Conservation (phyloP, 2,329 filamentous ascomycete genomes). For the Cercospora nicotianae region DNA sequence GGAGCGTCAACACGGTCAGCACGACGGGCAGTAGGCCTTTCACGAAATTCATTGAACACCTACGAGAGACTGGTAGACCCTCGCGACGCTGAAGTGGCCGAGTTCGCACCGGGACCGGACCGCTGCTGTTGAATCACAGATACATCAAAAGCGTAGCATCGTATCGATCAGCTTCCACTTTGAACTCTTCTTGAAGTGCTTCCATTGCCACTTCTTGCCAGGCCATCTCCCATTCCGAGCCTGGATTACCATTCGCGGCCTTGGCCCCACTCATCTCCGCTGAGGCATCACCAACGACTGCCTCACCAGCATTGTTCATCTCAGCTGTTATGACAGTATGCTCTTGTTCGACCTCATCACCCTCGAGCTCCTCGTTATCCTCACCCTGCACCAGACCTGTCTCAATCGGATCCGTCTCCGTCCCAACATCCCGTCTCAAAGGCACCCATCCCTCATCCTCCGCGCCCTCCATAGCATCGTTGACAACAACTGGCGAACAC, state of each 20-base stretch:
- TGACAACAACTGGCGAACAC: background rate
- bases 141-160: background rate
- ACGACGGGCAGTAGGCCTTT: constrained; percentile 12
- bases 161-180: background rate
- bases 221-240: background rate
- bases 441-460: background rate
- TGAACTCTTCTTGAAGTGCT: background rate
- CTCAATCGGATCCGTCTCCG: background rate
- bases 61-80: constrained; percentile 12
- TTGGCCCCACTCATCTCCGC: background rate
- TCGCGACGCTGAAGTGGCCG: background rate
- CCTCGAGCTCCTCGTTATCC: background rate
- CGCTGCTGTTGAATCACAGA: background rate
- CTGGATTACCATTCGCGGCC: too few species aligned
- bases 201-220: background rate
- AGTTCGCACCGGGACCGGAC: background rate
- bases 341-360: background rate
- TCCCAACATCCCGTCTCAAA: background rate
- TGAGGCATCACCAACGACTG: background rate
- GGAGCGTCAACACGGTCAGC: background rate
- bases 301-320: background rate
- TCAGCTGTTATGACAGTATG: background rate
- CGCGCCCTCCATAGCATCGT: background rate
- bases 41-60: constrained; percentile 8
- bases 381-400: background rate